Evolutionary conservation across 768 basidiomycete species (phyloP).

Genomic region (Gautieria morchelliformis): DNA sequence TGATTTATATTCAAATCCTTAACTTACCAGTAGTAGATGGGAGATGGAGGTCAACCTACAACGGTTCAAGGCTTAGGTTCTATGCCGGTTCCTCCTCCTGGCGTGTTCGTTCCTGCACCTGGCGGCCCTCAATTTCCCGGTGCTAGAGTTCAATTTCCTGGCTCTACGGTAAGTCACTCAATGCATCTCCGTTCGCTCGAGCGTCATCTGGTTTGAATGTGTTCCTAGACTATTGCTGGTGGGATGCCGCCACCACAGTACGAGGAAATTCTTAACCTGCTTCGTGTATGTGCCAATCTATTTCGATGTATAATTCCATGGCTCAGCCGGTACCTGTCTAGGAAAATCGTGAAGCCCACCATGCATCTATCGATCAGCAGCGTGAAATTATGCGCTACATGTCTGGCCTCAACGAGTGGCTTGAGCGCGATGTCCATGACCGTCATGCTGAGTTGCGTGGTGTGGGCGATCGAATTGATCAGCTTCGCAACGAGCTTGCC

Average conservation of each 20-base stretch:
- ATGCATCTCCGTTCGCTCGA: not conserved
- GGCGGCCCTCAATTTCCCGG: not conserved
- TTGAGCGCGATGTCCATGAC: constrained; percentile 68
- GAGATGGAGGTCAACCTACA: not conserved
- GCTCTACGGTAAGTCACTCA: not conserved
- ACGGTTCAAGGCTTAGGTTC: not conserved
- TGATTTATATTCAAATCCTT: not conserved
- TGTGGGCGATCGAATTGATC: constrained; percentile 52
- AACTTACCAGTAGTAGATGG: not conserved
- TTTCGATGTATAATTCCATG: not conserved
- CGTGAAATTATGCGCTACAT: constrained; percentile 76
- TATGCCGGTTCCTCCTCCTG: not conserved
- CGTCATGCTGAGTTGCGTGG: constrained; percentile 65
- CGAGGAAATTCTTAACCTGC: constrained; percentile 57
- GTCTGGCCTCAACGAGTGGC: constrained; percentile 66
- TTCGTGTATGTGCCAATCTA: constrained; percentile 11
- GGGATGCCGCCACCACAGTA: constrained; percentile 33
- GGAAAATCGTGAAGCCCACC: constrained; percentile 70
- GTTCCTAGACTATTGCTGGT: not conserved
- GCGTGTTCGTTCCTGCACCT: not conserved
- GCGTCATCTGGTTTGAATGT: not conserved
- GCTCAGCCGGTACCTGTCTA: constrained; percentile 18
- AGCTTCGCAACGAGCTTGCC: constrained; percentile 33
- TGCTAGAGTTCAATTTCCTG: not conserved
- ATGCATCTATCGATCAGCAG: constrained; percentile 70